These are phyloP conservation scores for Camellia lanceoleosa DNA, from an alignment of 148 eudicot genomes.

Conservation along the genomic window DNA sequence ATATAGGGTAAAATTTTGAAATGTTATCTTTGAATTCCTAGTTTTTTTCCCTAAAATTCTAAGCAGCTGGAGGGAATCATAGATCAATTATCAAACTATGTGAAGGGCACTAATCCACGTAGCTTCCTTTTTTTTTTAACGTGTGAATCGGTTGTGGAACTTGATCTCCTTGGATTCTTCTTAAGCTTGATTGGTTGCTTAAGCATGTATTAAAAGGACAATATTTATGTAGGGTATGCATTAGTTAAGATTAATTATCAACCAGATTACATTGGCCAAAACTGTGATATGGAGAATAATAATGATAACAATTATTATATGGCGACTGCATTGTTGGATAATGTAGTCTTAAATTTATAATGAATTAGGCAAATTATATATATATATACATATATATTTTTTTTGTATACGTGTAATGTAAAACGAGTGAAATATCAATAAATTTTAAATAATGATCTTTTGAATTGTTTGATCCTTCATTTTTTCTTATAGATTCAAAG, in stretches of 20 bases:
- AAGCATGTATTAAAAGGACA: neutral
- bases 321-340: no score
- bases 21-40: no score
- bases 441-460: no score
- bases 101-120: conserved; percentile 12
- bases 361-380: no score
- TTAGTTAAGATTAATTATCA: neutral
- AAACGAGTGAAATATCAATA: no score
- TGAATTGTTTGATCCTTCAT: no score
- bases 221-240: no score
- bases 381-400: no score
- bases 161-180: conserved; percentile 13
- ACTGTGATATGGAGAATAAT: neutral
- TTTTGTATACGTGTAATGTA: no score
- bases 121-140: neutral
- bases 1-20: no score
- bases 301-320: neutral
- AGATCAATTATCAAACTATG: neutral
- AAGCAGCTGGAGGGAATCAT: conserved; percentile 14
- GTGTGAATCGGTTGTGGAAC: neutral
- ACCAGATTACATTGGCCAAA: neutral
- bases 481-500: no score
- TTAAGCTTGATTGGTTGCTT: conserved; percentile 3
- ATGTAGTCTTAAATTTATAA: no score
- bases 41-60: neutral